These are phyloP conservation scores for Ramaria sp. DNA, from an alignment of 768 basidiomycete species.

Conservation along the genomic window DNA sequence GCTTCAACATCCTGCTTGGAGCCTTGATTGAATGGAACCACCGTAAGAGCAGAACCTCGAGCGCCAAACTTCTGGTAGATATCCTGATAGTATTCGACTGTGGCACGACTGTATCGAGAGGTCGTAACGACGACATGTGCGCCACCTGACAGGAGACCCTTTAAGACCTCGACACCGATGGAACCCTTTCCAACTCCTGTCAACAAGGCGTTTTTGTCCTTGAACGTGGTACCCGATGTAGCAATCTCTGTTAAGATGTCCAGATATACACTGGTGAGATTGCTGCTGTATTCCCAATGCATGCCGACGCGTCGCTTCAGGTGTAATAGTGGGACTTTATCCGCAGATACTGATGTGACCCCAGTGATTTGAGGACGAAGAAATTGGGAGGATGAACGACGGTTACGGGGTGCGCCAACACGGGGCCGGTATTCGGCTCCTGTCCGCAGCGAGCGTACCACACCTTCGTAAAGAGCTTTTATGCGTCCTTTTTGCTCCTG, in stretches of 20 bases:
- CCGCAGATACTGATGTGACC: conserved; percentile 62
- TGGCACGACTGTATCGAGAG: conserved; percentile 90
- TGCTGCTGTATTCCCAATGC: conserved; percentile 95
- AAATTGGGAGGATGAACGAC: conserved; percentile 95
- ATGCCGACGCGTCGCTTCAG: conserved; percentile 93
- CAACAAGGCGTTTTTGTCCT: conserved; percentile 96
- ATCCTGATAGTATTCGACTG: conserved; percentile 96
- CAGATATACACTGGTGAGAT: conserved; percentile 89
- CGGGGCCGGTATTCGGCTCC: conserved; percentile 52
- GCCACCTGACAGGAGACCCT: conserved; percentile 92
- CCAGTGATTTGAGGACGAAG: conserved; percentile 80
- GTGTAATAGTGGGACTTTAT: conserved; percentile 90
- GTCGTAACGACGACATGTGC: conserved; percentile 97
- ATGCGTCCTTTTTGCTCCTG: conserved; percentile 94
- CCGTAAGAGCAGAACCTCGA: conserved; percentile 91
- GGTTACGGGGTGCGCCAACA: conserved; percentile 40
- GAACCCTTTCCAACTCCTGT: conserved; percentile 98
- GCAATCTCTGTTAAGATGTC: conserved; percentile 98
- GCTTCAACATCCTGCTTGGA: conserved; percentile 99
- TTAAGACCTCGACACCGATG: conserved; percentile 95
- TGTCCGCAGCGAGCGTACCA: conserved; percentile 85
- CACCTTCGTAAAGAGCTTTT: conserved; percentile 91
- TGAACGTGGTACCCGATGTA: conserved; percentile 95
- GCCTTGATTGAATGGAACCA: conserved; percentile 98
- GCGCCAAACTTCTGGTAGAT: conserved; percentile 95